Evolutionary conservation across 108 stramenopile genomes (phyloP), one percentile per base, ranked within the genome.

Genomic region (Fragilariopsis cylindrus): DNA sequence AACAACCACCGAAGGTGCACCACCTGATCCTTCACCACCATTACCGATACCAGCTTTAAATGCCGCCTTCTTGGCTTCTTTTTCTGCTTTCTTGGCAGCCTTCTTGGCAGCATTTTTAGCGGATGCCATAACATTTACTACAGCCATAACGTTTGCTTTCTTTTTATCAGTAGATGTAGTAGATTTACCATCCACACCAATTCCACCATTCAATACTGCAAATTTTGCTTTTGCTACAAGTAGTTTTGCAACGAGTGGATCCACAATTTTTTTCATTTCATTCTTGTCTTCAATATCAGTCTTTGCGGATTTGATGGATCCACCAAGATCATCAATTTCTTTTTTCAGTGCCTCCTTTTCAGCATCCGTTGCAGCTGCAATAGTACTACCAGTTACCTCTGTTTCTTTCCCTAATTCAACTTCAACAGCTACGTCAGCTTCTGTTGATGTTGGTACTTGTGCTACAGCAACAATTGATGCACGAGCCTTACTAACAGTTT

Each of bases 1-100:
- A 54, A 48, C 65, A 42, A 65, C 69, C 11, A 15, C 40, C 3
- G 76, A 56, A 57, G 76, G 60, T 6, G 6, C 40, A 5, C 56
- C 55, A n/a, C 47, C 45, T 18, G 43, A 19, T 4, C 66, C 60
- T 0, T 39, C 64, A 47, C 47, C 60, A 57, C 47, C 62, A 15
- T 18, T 49, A n/a, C 72, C 75, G 42, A 50, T 77, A 46, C 72
- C 88, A 15, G 83, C 84, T 65, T 88, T 92, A 60, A 70, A 74
- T 0, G 83, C 88, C 4, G 84, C 88, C 81, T 95, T 92, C 41
- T 83, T 83, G 7, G 90, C 96, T 53, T 87, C 84, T 65, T 88
- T 89, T 55, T 90, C 93, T 3, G 90, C 96, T 76, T 95, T 92
- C 76, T 96, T 97, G 13, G 88, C 86, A 39, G 90, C 90, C 81